Evolutionary conservation across 768 basidiomycete species (phyloP).

Genomic region (Mycena polygramma): DNA sequence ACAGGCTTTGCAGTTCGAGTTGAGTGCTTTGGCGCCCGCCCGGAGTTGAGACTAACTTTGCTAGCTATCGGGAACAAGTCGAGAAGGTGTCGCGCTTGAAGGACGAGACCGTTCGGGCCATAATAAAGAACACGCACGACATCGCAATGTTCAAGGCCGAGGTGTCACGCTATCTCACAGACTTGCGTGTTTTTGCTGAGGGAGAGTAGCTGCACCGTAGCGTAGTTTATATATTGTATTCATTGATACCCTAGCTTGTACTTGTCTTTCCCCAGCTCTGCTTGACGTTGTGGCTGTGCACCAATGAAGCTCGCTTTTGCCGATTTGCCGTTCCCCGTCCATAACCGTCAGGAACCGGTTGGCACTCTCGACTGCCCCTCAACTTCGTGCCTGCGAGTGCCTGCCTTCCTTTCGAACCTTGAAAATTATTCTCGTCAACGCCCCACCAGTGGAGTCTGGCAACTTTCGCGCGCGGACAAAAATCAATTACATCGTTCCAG

Average conservation of each 20-base stretch:
- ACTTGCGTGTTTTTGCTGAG: constrained; percentile 78
- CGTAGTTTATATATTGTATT: neutral
- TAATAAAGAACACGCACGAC: constrained; percentile 88
- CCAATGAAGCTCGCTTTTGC: too few species aligned
- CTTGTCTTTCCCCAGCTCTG: too few species aligned
- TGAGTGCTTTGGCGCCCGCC: constrained; percentile 41
- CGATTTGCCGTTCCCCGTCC: too few species aligned
- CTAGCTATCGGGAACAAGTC: constrained; percentile 83
- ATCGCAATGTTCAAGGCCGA: constrained; percentile 87
- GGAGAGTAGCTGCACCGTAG: constrained; percentile 45
- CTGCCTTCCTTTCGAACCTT: neutral
- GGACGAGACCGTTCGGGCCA: constrained; percentile 84
- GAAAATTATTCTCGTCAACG: neutral
- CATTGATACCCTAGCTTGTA: too few species aligned
- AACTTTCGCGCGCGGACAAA: too few species aligned
- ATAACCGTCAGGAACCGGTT: neutral
- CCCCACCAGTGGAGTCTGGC: neutral
- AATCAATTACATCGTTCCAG: too few species aligned
- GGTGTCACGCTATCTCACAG: constrained; percentile 76
- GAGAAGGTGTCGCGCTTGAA: constrained; percentile 80
- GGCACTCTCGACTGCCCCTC: neutral
- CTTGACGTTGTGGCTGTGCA: neutral
- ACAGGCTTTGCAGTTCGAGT: constrained; percentile 85
- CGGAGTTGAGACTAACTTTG: constrained; percentile 14
- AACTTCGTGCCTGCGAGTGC: constrained; percentile 1